A percentile compares a stretch with the other conserved stretches of the same genome.
These are phyloP conservation scores for Apiospora hydei DNA, from an alignment of 2,329 filamentous ascomycete species.

Conservation along the genomic window DNA sequence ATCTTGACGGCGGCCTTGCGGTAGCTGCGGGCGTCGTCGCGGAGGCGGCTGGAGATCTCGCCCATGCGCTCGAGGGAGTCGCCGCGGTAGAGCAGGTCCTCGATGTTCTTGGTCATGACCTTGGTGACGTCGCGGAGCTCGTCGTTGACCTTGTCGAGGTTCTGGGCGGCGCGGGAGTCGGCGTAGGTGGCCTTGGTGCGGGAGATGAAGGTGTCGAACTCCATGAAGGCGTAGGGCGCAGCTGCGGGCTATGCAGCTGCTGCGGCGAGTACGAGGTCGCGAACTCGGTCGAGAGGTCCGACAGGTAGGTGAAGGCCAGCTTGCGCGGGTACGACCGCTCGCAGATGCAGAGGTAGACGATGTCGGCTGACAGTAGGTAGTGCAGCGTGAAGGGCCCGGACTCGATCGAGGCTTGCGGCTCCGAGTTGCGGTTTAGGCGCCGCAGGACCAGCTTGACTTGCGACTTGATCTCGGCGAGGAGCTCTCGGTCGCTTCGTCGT, in stretches of 20 bases:
- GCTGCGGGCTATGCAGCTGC: conserved; percentile 75
- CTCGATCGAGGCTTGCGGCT: conserved; percentile 92
- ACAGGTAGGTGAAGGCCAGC: conserved; percentile 96
- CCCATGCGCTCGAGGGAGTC: conserved; percentile 97
- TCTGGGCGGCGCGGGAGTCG: conserved; percentile 88
- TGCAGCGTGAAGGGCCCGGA: conserved; percentile 83
- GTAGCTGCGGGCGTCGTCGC: conserved; percentile 96
- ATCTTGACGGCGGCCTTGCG: conserved; percentile 90
- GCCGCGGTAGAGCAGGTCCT: conserved; percentile 93
- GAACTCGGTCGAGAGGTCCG: conserved; percentile 91
- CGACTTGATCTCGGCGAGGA: conserved; percentile 87
- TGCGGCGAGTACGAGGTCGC: conserved; percentile 78
- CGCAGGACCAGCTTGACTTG: conserved; percentile 92
- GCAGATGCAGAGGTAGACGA: conserved; percentile 94
- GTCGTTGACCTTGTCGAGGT: conserved; percentile 94
- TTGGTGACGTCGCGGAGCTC: conserved; percentile 97
- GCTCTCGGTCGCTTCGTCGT: conserved; percentile 83
- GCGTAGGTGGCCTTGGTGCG: conserved; percentile 94
- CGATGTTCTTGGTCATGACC: conserved; percentile 99
- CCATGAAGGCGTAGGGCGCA: conserved; percentile 95
- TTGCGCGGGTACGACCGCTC: conserved; percentile 96
- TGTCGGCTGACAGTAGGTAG: conserved; percentile 83
- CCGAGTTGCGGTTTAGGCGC: conserved; percentile 86
- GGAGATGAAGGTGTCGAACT: conserved; percentile 97
- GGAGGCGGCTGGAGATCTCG: conserved; percentile 84